These are phyloP conservation scores for Trapa incisa DNA, from an alignment of 345 rosid species.

Conservation along the genomic window DNA sequence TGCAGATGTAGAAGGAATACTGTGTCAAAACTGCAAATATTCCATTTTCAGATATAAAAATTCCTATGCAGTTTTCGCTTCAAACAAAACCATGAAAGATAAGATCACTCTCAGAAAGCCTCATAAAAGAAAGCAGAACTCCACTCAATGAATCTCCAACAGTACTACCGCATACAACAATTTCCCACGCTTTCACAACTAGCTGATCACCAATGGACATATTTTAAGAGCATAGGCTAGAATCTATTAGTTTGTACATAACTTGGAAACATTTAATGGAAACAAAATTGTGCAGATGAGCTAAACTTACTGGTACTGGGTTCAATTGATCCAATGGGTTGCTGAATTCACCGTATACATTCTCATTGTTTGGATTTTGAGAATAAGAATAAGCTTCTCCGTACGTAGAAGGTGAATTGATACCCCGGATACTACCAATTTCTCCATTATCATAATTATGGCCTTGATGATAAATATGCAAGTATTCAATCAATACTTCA, in stretches of 20 bases:
- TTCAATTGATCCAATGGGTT: conserved; percentile 72
- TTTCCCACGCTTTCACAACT: not conserved
- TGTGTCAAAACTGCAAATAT: conserved; percentile 2
- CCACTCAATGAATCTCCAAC: not conserved
- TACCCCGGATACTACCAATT: conserved; percentile 33
- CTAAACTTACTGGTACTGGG: conserved; percentile 54
- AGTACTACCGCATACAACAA: not conserved
- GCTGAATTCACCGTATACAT: conserved; percentile 58
- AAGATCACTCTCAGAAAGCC: not conserved
- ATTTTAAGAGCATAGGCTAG: not conserved
- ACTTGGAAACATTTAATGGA: not conserved
- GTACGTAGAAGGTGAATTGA: conserved; percentile 52
- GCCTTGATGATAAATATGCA: conserved; percentile 30
- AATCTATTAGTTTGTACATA: not conserved
- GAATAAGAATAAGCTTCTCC: conserved; percentile 48
- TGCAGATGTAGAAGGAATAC: conserved; percentile 15
- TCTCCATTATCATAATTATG: conserved; percentile 41
- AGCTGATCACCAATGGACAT: not conserved
- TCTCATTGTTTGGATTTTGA: conserved; percentile 46
- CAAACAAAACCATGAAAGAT: not conserved
- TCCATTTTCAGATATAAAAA: not conserved
- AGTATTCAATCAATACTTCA: not conserved
- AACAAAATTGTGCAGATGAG: conserved; percentile 1
- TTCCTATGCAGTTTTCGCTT: not conserved
- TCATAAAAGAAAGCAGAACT: not conserved